phyloP scores from a whole-genome alignment of 1,284 basidiomycete species.

The Puccinia polysora region DNA sequence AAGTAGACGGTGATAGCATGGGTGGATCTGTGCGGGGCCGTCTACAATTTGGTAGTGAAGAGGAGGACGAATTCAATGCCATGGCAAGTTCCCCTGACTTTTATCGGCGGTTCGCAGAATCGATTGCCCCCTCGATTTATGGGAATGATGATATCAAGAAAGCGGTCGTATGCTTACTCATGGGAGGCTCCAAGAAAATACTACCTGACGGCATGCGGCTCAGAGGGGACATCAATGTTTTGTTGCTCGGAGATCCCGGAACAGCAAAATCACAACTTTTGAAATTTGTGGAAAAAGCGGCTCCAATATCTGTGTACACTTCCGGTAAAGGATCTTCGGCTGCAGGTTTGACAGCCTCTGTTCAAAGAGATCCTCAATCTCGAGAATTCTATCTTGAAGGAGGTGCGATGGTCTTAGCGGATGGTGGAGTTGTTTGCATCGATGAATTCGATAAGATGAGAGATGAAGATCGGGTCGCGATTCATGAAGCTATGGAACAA shows the following conservation, averaged over 20 bases:
- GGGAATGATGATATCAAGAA: conserved; percentile 99
- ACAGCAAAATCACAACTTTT: conserved; percentile 96
- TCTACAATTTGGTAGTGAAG: conserved; percentile 78
- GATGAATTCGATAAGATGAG: conserved; percentile 99
- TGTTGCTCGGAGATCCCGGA: conserved; percentile 93
- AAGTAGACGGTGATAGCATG: conserved; percentile 65
- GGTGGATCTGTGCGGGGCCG: conserved; percentile 63
- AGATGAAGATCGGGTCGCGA: conserved; percentile 96
- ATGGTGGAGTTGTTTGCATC: conserved; percentile 97
- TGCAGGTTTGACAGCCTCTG: conserved; percentile 94
- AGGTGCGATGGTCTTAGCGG: conserved; percentile 98
- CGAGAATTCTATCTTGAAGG: conserved; percentile 98
- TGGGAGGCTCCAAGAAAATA: conserved; percentile 97
- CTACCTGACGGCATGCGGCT: conserved; percentile 96
- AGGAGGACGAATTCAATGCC: conserved; percentile 88
- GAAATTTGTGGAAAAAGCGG: conserved; percentile 97
- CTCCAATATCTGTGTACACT: conserved; percentile 95
- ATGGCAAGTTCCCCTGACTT: conserved; percentile 84
- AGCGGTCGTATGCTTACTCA: conserved; percentile 85
- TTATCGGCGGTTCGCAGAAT: conserved; percentile 88
- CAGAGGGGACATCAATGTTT: conserved; percentile 95
- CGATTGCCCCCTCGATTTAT: conserved; percentile 95
- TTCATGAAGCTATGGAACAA: conserved; percentile 99
- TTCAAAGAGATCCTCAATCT: conserved; percentile 86
- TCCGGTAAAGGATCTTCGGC: conserved; percentile 97